Evolutionary conservation across 2,329 filamentous ascomycete species (phyloP).

Genomic region (Talaromyces sp.): DNA sequence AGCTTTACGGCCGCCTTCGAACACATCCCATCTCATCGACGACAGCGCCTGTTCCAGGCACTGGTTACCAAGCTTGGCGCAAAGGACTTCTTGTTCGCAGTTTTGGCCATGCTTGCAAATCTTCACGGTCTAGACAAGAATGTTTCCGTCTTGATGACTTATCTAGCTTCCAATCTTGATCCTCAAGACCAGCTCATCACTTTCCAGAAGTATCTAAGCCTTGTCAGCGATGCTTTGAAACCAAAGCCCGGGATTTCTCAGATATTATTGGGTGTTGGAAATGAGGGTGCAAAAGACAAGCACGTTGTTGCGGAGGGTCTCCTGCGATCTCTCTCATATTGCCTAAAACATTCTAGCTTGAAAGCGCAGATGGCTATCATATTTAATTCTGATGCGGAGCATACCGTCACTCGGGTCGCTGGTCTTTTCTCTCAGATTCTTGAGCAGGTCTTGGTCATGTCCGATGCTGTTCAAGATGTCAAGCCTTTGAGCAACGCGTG

Average conservation of each 20-base stretch:
- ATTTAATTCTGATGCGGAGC: conserved; percentile 39
- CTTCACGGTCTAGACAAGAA: conserved; percentile 75
- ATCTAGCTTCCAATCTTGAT: conserved; percentile 69
- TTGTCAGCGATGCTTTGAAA: conserved; percentile 72
- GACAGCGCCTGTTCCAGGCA: conserved; percentile 77
- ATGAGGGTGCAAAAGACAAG: conserved; percentile 47
- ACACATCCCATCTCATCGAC: conserved; percentile 84
- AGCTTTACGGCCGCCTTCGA: conserved; percentile 97
- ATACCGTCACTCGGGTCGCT: conserved; percentile 64
- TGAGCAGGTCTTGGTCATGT: conserved; percentile 63
- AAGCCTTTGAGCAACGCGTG: conserved; percentile 42
- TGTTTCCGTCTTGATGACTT: conserved; percentile 70
- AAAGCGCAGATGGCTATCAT: conserved; percentile 39
- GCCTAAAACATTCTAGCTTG: conserved; percentile 42
- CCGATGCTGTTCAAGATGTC: conserved; percentile 49
- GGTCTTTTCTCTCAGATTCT: conserved; percentile 67
- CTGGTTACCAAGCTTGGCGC: conserved; percentile 81
- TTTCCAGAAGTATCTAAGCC: conserved; percentile 70
- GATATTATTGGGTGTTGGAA: conserved; percentile 62
- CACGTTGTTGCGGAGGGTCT: conserved; percentile 43
- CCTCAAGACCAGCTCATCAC: conserved; percentile 72
- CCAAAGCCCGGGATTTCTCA: conserved; percentile 71
- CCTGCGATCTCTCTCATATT: conserved; percentile 39
- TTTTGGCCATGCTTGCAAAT: conserved; percentile 86
- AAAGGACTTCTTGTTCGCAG: conserved; percentile 80